Evolutionary conservation across 75 land plant species (phyloP), one percentile per base, ranked within the genome.

Genomic region (Sequoia sempervirens): DNA sequence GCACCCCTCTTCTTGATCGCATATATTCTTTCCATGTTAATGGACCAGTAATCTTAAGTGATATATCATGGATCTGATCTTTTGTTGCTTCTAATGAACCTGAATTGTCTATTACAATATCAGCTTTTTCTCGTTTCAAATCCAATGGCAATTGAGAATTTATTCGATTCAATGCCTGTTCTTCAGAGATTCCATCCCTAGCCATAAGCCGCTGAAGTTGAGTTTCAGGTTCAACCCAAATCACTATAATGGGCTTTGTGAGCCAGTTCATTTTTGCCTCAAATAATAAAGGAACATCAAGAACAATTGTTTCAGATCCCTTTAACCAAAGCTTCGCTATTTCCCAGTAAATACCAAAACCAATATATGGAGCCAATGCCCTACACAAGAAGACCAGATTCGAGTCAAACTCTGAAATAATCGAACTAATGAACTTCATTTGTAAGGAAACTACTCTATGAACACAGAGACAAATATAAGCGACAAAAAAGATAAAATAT

Each of bases 151-250:
- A 88, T 80, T 97, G 99, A 45, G 99, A 88, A 76, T 88, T 89
- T 53, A 97, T 96, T 84, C 91, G 90, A 75, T 92, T 93, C 47
- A 74, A 79, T 5, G 96, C 96, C 76, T 94, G 93, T 82, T 97
- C 96, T 56, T 91, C 90, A 3, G 93, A 88, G 41, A 88, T 83
- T 45, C 89, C 87, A 84, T 97, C 98, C 53, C 99, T 90, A 10
- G 87, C 86, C 86, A 94, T 88, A 10, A 97, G 91, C 20, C 99
- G 91, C 17, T 82, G 86, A 82, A 96, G 92, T 76, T 97, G 97
- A n/a, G 96, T 95, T 28, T 90, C 88, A 34, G 92, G 87, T 84
- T 97, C 98, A 14, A 97, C 97, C 97, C 99, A 95, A 18, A 97
- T 94, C 34, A 95, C 99, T 78, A 97, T 87, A 46, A 94, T 82